Conservation (phyloP, 495 filamentous ascomycete genomes). For the Tuber microsphaerosporum region DNA sequence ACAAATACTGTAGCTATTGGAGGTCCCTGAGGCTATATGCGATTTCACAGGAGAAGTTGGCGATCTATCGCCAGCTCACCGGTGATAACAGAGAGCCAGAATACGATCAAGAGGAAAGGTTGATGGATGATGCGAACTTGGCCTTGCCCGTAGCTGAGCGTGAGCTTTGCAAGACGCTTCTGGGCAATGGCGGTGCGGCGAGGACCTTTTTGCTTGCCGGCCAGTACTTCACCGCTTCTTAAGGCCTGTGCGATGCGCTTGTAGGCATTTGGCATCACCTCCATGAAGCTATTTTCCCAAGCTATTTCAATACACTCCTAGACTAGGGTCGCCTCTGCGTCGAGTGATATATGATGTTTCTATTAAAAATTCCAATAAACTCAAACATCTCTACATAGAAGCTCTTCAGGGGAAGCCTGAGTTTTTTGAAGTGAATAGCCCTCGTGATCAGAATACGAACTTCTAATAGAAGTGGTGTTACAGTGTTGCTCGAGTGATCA, state of each 20-base stretch:
- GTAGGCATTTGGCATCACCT: not conserved
- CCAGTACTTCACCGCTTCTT: not conserved
- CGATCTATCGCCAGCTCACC: constrained; percentile 25
- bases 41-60: constrained; percentile 21
- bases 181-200: constrained; percentile 30
- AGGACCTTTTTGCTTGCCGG: constrained; percentile 35
- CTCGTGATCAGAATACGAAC: not conserved
- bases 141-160: constrained; percentile 23
- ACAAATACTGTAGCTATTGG: constrained; percentile 19
- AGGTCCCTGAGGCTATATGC: constrained; percentile 28
- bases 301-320: not conserved
- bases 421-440: not conserved
- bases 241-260: not conserved
- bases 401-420: not conserved
- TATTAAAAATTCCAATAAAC: not conserved
- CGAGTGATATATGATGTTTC: not conserved
- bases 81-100: constrained; percentile 24
- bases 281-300: not conserved
- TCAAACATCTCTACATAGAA: not conserved
- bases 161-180: constrained; percentile 33
- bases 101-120: constrained; percentile 28
- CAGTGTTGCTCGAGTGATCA: not conserved
- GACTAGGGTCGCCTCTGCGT: not conserved
- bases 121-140: constrained; percentile 21
- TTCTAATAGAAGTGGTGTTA: not conserved